A percentile compares a stretch with the other conserved stretches of the same genome.
These are phyloP conservation scores for Collariella sp. DNA, from an alignment of 495 filamentous ascomycete species.

Conservation along the genomic window DNA sequence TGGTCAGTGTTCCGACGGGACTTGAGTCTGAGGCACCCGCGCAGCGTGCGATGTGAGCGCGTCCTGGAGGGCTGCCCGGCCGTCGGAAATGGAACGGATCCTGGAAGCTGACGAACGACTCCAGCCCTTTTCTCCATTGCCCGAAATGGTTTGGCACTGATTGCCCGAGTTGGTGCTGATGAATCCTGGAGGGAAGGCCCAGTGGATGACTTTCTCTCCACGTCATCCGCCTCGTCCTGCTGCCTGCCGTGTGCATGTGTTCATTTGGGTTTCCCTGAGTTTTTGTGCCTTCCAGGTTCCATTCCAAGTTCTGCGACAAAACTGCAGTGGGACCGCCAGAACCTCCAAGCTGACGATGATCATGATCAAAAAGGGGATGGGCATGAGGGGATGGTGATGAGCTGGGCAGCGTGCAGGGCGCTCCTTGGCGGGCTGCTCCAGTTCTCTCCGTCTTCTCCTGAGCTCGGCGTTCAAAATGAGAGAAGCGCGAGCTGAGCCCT, in stretches of 20 bases:
- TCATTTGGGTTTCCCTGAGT: no score
- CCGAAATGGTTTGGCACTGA: constrained; percentile 3
- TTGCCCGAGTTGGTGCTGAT: neutral
- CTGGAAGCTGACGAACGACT: neutral
- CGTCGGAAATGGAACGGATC: neutral
- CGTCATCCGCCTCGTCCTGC: neutral
- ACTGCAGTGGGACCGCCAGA: no score
- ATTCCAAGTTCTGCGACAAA: no score
- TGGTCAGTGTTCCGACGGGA: constrained; percentile 8
- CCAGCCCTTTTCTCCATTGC: neutral
- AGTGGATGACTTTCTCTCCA: neutral
- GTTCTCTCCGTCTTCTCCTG: neutral
- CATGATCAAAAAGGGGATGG: neutral
- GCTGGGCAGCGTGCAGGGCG: neutral
- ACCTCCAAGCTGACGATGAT: neutral
- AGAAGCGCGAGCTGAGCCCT: neutral
- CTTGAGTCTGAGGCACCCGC: no score
- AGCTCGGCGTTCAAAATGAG: neutral
- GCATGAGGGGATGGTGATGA: neutral
- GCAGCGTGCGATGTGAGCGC: constrained; percentile 8
- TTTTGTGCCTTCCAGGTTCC: no score
- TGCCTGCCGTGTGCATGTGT: neutral
- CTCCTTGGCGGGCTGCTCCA: neutral
- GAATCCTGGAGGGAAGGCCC: constrained; percentile 1
- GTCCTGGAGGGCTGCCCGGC: neutral